These are phyloP conservation scores for Fusarium piperis DNA, from an alignment of 2,329 filamentous ascomycete genomes.

Conservation along the genomic window DNA sequence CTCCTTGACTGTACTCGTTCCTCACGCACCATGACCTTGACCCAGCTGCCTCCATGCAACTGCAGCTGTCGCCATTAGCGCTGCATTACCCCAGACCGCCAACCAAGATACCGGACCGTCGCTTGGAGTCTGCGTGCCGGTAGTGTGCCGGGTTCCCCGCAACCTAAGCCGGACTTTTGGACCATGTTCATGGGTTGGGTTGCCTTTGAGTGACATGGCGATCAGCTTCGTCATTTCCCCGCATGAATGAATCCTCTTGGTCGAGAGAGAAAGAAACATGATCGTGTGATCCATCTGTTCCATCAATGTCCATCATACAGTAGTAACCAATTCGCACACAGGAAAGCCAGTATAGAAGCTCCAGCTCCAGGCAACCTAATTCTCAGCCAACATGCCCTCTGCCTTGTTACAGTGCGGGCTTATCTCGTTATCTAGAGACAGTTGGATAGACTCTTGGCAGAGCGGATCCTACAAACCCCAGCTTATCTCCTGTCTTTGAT, in stretches of 20 bases:
- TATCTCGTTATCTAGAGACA: neutral
- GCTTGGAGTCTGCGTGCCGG: neutral
- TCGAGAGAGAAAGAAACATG: neutral
- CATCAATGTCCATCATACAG: neutral
- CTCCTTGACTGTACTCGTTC: neutral
- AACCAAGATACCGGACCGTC: slow-evolving; percentile 5
- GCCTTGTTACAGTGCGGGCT: neutral
- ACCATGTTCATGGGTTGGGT: neutral
- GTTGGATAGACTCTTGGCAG: neutral
- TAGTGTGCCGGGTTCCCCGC: neutral
- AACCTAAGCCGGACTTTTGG: neutral
- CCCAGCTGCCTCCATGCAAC: neutral
- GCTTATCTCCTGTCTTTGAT: neutral
- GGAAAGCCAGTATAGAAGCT: neutral
- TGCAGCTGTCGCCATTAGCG: neutral
- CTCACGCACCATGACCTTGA: neutral
- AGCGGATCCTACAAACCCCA: neutral
- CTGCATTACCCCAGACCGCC: neutral
- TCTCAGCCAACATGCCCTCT: neutral
- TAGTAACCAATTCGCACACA: neutral
- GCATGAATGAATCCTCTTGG: neutral
- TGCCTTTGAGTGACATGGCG: neutral
- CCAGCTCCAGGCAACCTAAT: neutral
- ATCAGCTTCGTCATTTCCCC: neutral
- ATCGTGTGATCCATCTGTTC: neutral